These are phyloP conservation scores for Neobulgaria alba DNA, from an alignment of 2,329 filamentous ascomycete species.

Conservation along the genomic window DNA sequence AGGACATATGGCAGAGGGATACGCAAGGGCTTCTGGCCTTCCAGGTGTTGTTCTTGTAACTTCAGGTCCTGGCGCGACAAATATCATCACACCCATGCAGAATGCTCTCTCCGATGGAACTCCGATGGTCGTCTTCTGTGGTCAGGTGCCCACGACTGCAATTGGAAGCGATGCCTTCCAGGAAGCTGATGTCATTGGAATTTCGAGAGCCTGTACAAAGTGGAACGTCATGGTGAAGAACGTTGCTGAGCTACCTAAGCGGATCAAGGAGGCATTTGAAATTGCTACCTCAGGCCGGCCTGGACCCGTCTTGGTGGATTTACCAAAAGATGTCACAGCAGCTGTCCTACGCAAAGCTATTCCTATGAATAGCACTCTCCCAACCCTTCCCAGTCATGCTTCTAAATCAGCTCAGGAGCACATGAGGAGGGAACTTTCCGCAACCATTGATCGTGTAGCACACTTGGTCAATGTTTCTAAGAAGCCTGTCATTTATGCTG, in stretches of 20 bases:
- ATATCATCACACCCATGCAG: conserved; percentile 93
- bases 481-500: conserved; percentile 92
- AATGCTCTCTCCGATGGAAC: conserved; percentile 93
- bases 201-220: conserved; percentile 91
- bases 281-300: conserved; percentile 92
- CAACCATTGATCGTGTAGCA: conserved; percentile 68
- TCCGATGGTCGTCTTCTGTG: conserved; percentile 90
- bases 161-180: conserved; percentile 97
- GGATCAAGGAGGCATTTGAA: conserved; percentile 97
- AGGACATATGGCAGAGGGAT: conserved; percentile 97
- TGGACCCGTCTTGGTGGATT: conserved; percentile 87
- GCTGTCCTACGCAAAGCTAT: conserved; percentile 77
- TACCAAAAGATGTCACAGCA: conserved; percentile 94
- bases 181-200: conserved; percentile 89
- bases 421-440: conserved; percentile 62
- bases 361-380: conserved; percentile 52
- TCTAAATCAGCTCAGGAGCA: conserved; percentile 70
- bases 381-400: conserved; percentile 75
- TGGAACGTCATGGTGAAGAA: conserved; percentile 99
- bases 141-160: conserved; percentile 81
- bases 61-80: conserved; percentile 92
- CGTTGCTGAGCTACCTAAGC: conserved; percentile 81
- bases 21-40: conserved; percentile 86
- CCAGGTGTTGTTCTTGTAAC: conserved; percentile 95
- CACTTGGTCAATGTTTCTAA: conserved; percentile 79